Base-by-base conservation (phyloP, 106 monocot genomes). In the Amphibolis antarctica region DNA sequence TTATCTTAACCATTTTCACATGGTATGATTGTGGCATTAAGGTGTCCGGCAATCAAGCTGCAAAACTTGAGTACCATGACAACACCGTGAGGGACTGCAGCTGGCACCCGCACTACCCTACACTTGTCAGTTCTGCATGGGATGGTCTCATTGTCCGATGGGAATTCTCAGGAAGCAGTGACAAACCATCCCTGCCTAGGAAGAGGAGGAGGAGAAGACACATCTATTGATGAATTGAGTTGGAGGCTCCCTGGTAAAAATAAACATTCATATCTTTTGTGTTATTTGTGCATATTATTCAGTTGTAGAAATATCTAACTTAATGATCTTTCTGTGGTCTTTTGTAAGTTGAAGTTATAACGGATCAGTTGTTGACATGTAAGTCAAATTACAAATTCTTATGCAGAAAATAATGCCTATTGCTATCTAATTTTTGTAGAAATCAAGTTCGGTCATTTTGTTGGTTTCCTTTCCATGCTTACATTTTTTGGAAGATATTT, bases 21-120 rank as follows among this genome's bases (percentile, higher is more conserved):
- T 53, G n/a, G 0, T 46, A 42, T 20, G 5, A 42, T 3, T 53
- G 10, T 54, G 13, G 24, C 19, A n/a, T 17, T n/a, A 28, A 75
- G 91, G 71, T 86, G n/a, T 86, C 71, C 46, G 91, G 91, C 65
- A 70, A 55, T 12, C 71, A 66, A 69, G 81, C 86, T 60, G 86
- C 83, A 11, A 81, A 69, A 50, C 83, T 91, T 5, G 57, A 74
- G 13, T 60, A 62, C 66, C 83, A 81, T 65, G 58, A 74, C 24
- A 54, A 63, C 30, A 73, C 83, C 2, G 83, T 91, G 24, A 78
- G 91, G 64, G 91, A 91, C 63, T 86, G 91, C 63, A 91, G 81
- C 47, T 91, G 91, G 91, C 91, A 91, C 60, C 91, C 91, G 3
- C 79, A 73, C 51, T 75, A 79, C 22, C 91, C 91, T 18, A 77